A percentile compares a stretch with the other conserved stretches of the same genome.
Evolutionary conservation across 2,329 filamentous ascomycete genomes (phyloP).

Genomic region (Botrytis porri): DNA sequence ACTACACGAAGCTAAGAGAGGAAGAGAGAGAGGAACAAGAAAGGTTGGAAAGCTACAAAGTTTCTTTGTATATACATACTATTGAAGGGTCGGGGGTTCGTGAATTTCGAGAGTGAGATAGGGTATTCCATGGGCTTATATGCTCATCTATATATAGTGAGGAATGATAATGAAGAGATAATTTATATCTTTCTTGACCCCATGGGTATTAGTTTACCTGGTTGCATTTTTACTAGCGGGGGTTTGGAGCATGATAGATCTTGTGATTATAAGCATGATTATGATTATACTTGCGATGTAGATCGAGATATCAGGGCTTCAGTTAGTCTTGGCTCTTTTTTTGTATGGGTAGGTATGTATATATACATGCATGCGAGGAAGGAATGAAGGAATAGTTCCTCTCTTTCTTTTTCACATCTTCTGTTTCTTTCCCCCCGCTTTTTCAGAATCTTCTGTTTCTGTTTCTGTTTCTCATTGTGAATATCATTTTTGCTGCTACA

Average conservation of each 20-base stretch:
- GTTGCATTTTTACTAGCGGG: not conserved
- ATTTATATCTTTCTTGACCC: not conserved
- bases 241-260: not conserved
- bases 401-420: not conserved
- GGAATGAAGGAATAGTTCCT: not conserved
- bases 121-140: not conserved
- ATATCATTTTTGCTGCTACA: no score
- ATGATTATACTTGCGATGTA: no score
- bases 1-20: not conserved
- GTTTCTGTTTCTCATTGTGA: not conserved
- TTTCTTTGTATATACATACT: not conserved
- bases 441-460: no score
- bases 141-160: not conserved
- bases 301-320: no score
- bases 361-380: no score
- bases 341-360: not conserved
- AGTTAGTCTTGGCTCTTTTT: not conserved
- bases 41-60: not conserved
- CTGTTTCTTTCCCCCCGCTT: rapidly evolving
- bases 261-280: not conserved
- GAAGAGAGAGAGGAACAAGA: not conserved
- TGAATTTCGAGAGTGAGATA: not conserved
- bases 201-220: not conserved
- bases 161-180: not conserved
- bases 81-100: not conserved